Percentiles rank a stretch among this genome's conserved stretches.
Evolutionary conservation across 2,329 filamentous ascomycete genomes (phyloP).

Genomic region (Fusarium sp.): DNA sequence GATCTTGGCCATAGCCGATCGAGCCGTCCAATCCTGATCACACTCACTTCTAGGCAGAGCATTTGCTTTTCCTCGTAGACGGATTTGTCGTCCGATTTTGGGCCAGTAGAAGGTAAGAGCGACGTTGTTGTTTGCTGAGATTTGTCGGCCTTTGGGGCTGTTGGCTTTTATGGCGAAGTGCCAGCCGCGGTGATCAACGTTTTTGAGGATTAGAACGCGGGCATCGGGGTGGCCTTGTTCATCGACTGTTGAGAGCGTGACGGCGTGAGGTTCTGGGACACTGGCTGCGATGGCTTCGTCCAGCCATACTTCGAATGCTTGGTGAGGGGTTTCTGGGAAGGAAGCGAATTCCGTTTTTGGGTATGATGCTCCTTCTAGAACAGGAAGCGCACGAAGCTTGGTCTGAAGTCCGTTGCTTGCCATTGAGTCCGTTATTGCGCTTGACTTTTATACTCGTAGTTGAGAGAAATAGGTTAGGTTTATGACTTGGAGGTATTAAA

Average conservation of each 20-base stretch:
- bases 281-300: background rate
- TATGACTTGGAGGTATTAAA: background rate
- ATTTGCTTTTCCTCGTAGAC: background rate
- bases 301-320: background rate
- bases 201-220: constrained; percentile 5
- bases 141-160: constrained; percentile 11
- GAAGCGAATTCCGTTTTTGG: background rate
- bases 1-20: constrained; percentile 4
- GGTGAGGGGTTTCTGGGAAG: constrained; percentile 8
- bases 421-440: background rate
- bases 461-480: background rate
- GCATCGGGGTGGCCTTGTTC: background rate
- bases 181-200: constrained; percentile 12
- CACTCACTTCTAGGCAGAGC: background rate
- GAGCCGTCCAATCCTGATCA: constrained; percentile 2
- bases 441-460: no score
- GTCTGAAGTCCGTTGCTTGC: background rate
- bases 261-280: constrained; percentile 9
- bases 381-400: constrained; percentile 2
- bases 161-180: constrained; percentile 12
- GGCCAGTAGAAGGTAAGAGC: constrained; percentile 22
- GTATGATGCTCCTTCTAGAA: background rate
- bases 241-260: constrained; percentile 3
- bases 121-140: background rate
- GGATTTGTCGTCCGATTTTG: constrained; percentile 1